Evolutionary conservation across 768 basidiomycete species (phyloP).

Genomic region (Suillus alpinus): DNA sequence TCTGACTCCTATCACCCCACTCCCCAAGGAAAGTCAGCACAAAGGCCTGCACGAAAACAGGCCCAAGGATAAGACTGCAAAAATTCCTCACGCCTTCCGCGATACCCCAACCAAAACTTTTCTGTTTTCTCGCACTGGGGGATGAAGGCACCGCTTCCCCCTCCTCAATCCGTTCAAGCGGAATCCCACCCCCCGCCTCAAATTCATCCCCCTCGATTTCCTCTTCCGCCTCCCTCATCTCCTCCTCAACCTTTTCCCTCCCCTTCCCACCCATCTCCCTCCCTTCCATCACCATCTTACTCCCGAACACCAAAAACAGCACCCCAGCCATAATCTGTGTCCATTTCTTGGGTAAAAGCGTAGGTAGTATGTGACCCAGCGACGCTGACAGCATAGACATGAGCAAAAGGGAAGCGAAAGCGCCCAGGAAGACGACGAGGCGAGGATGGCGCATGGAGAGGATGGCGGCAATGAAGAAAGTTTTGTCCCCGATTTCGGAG

Average conservation of each 20-base stretch:
- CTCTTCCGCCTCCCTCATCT: constrained; percentile 94
- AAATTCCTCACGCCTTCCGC: constrained; percentile 78
- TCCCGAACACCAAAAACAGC: constrained; percentile 89
- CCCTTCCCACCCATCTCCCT: constrained; percentile 68
- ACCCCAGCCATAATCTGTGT: constrained; percentile 72
- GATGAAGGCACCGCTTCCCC: constrained; percentile 37
- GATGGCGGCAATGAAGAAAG: constrained; percentile 84
- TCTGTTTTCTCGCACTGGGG: constrained; percentile 6
- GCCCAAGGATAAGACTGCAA: constrained; percentile 78
- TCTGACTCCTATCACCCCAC: constrained; percentile 73
- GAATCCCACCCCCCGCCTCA: constrained; percentile 50
- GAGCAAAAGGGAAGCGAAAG: constrained; percentile 80
- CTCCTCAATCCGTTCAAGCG: constrained; percentile 76
- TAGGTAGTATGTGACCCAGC: constrained; percentile 88
- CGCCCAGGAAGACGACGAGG: constrained; percentile 81
- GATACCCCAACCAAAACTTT: constrained; percentile 10
- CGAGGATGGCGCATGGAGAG: constrained; percentile 92
- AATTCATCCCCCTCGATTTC: constrained; percentile 86
- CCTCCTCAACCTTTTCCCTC: constrained; percentile 82
- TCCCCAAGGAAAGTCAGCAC: constrained; percentile 96
- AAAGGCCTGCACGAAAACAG: constrained; percentile 88
- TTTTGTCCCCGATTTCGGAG: constrained; percentile 96
- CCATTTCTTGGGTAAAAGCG: constrained; percentile 69
- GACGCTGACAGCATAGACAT: constrained; percentile 95
- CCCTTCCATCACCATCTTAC: constrained; percentile 86